phyloP scores from a whole-genome alignment of 2,329 filamentous ascomycete genomes.

The Calonectria leucothoes region DNA sequence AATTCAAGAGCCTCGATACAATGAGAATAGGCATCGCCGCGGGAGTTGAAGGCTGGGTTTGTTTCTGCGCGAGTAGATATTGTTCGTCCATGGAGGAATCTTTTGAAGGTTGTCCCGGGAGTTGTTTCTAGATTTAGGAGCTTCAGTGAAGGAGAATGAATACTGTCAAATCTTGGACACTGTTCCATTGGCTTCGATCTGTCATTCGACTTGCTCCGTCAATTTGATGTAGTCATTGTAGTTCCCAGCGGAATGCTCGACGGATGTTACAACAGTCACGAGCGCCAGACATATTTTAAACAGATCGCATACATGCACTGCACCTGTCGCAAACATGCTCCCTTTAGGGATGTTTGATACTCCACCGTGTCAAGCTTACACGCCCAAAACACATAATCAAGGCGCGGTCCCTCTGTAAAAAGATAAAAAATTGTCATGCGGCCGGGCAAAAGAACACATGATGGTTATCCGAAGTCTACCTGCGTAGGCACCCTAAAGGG shows the following conservation, averaged over 20 bases:
- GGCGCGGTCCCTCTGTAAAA: not conserved
- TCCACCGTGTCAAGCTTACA: not conserved
- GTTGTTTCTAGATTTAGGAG: constrained; percentile 31
- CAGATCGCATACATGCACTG: not conserved
- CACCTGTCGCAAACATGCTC: not conserved
- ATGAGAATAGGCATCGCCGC: constrained; percentile 19
- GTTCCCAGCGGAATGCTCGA: not conserved
- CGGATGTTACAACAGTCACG: not conserved
- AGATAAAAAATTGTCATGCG: not conserved
- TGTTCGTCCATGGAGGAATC: constrained; percentile 19
- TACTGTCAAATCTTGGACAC: not conserved
- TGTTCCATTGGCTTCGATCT: not conserved
- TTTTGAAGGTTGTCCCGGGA: constrained; percentile 28
- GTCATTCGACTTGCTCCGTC: not conserved
- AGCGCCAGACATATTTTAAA: not conserved
- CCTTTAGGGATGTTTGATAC: not conserved
- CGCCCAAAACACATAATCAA: not conserved
- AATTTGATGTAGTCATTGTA: not conserved
- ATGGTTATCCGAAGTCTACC: not conserved
- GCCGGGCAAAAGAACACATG: not conserved
- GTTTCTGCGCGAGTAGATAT: constrained; percentile 20
- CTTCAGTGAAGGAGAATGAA: constrained; percentile 20
- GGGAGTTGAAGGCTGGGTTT: constrained; percentile 24
- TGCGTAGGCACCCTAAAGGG: not conserved
- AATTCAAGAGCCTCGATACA: constrained; percentile 21